Evolutionary conservation across 2,329 filamentous ascomycete species (phyloP), one percentile per base, ranked within the genome.

Genomic region (Pyricularia grisea): DNA sequence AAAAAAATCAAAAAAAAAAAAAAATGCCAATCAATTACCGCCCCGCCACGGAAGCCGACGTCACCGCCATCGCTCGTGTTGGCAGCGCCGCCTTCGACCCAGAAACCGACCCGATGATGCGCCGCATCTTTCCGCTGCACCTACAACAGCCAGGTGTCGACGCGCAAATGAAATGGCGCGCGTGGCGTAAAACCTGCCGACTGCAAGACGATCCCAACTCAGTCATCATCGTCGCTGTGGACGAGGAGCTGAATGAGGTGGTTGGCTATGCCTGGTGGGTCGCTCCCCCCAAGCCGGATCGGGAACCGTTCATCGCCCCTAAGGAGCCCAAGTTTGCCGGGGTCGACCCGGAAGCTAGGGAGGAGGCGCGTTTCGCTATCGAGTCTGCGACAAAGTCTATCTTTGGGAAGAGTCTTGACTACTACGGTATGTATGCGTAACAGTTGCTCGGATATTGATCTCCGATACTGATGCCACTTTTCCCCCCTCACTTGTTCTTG

Each of bases 1-100:
- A 11, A 33, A 33, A 33, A 2, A 77, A n/a, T n/a, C n/a, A 4
- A 23, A 31, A n/a, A 30, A 73, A 70, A 33, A 11, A 11, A 33
- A 33, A 33, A 2, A 77, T 76, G 75, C 67, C 75, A 14, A 71
- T 76, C 36, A 66, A 65, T 6, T 61, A 76, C 65, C 73, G 75
- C 23, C 71, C 67, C 25, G 74, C 75, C 30, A 72, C 69, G 17
- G 70, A 73, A 61, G 71, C 71, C 61, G 76, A 77, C 50, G 67
- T 71, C n/a, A 68, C 69, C 11, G 69, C 69, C n/a, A 72, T 76
- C 61, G 75, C 72, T n/a, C 68, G 68, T 42, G 71, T 77, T 66
- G 72, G 70, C 60, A 36, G 25, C 11, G 71, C 70, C 25, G 74
- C 74, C 11, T 77, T 77, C 68, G 61, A 72, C 67, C 71, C 70